A percentile compares a stretch with the other conserved stretches of the same genome.
Evolutionary conservation across 2,329 filamentous ascomycete genomes (phyloP).

Genomic region (Amesomyces nigricolor): DNA sequence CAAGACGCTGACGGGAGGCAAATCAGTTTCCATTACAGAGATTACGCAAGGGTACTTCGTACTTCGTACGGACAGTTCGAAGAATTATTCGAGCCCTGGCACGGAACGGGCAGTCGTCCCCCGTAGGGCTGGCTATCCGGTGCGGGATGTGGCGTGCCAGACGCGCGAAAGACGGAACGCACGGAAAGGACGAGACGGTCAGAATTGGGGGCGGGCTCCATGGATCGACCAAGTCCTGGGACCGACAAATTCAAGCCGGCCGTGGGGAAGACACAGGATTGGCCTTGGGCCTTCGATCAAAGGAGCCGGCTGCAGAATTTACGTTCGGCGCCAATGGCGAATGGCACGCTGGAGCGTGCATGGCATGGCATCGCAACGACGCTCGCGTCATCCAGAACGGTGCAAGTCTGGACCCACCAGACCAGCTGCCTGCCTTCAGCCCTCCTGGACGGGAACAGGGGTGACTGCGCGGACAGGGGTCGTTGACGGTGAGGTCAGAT

Average conservation of each 20-base stretch:
- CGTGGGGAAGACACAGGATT: background rate
- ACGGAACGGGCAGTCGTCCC: too few relatives aligned
- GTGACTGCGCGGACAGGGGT: background rate
- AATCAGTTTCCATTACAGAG: too few relatives aligned
- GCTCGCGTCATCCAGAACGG: constrained; percentile 9
- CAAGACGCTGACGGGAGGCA: too few relatives aligned
- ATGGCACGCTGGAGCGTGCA: background rate
- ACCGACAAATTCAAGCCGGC: background rate
- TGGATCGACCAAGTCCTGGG: background rate
- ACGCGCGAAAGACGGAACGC: too few relatives aligned
- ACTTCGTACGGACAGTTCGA: too few relatives aligned
- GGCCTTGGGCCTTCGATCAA: background rate
- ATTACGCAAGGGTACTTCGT: too few relatives aligned
- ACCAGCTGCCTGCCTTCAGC: background rate
- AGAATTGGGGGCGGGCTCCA: too few relatives aligned
- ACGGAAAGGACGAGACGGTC: too few relatives aligned
- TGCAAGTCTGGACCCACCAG: constrained; percentile 2
- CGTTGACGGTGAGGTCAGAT: background rate
- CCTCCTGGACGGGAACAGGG: background rate
- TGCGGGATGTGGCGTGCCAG: too few relatives aligned
- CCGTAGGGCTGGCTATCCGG: too few relatives aligned
- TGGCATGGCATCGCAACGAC: constrained; percentile 2
- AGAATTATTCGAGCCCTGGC: too few relatives aligned
- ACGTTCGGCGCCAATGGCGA: background rate
- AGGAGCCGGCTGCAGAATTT: constrained; percentile 7